A percentile compares a stretch with the other conserved stretches of the same genome.
Conservation (phyloP, 208 protist genomes). For the Giardia duodenalis region DNA sequence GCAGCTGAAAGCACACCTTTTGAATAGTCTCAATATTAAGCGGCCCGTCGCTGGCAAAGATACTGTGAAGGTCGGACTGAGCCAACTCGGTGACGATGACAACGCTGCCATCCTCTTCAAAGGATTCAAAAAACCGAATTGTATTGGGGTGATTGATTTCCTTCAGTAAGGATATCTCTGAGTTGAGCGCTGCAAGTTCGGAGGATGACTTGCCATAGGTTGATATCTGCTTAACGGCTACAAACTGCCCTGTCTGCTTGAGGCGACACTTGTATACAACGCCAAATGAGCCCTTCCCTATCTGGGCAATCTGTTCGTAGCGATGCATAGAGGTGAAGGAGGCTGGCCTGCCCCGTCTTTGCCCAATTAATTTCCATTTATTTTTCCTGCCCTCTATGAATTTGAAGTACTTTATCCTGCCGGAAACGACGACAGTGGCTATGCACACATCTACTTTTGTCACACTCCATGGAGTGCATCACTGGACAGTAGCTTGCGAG, state of each 20-base stretch:
- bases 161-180: background rate
- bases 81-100: constrained; percentile 7
- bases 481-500: too few relatives aligned
- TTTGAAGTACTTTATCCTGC: too few relatives aligned
- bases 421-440: too few relatives aligned
- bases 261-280: constrained; percentile 17
- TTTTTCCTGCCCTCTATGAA: too few relatives aligned
- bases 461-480: too few relatives aligned
- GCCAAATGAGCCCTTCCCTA: constrained; percentile 24
- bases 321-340: constrained; percentile 16
- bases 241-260: constrained; percentile 20
- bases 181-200: background rate
- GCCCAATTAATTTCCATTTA: too few relatives aligned
- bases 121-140: constrained; percentile 24
- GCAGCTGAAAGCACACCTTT: background rate
- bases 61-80: constrained; percentile 16
- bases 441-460: too few relatives aligned
- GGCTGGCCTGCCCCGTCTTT: too few relatives aligned
- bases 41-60: background rate
- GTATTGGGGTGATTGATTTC: constrained; percentile 4
- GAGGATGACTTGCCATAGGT: constrained; percentile 22
- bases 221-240: constrained; percentile 23
- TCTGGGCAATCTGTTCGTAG: constrained; percentile 12
- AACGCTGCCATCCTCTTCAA: constrained; percentile 24
- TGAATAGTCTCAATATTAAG: background rate